These are phyloP conservation scores for Hyphopichia burtonii DNA, from an alignment of 1,139 yeast genomes.

Conservation along the genomic window DNA sequence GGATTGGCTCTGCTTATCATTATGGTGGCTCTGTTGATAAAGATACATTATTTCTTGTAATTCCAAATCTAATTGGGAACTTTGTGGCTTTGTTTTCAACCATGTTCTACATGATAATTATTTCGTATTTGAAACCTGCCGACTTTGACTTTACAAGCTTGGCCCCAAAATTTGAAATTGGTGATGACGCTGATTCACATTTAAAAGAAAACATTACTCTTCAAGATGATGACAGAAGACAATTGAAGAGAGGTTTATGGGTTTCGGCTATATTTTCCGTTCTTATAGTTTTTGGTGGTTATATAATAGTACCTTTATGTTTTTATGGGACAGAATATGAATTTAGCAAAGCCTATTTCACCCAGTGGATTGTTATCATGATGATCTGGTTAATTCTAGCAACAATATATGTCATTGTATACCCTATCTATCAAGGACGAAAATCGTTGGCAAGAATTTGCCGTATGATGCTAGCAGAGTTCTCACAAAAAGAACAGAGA, in stretches of 20 bases:
- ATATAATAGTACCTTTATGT: constrained; percentile 22
- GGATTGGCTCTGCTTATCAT: constrained; percentile 36
- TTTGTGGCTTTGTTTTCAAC: constrained; percentile 27
- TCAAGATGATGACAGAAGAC: constrained; percentile 16
- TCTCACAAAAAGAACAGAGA: neutral
- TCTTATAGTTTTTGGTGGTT: constrained; percentile 21
- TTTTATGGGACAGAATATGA: constrained; percentile 29
- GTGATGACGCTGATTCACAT: constrained; percentile 33
- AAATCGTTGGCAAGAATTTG: neutral
- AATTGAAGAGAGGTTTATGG: constrained; percentile 21
- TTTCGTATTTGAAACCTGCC: constrained; percentile 30
- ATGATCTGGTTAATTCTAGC: constrained; percentile 31
- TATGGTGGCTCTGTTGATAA: constrained; percentile 21
- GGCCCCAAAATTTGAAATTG: constrained; percentile 19
- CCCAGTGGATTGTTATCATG: constrained; percentile 29
- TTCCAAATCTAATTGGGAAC: constrained; percentile 36
- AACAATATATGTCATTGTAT: constrained; percentile 29
- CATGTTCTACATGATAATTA: constrained; percentile 18
- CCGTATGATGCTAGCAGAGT: neutral
- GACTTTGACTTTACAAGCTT: constrained; percentile 20
- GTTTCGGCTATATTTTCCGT: constrained; percentile 19
- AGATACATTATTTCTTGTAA: constrained; percentile 22
- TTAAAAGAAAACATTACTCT: constrained; percentile 23
- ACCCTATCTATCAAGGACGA: constrained; percentile 33
- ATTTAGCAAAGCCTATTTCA: constrained; percentile 28